A percentile compares a stretch with the other conserved stretches of the same genome.
These are phyloP conservation scores for Neonectria hederae DNA, from an alignment of 2,329 filamentous ascomycete genomes.

Conservation along the genomic window DNA sequence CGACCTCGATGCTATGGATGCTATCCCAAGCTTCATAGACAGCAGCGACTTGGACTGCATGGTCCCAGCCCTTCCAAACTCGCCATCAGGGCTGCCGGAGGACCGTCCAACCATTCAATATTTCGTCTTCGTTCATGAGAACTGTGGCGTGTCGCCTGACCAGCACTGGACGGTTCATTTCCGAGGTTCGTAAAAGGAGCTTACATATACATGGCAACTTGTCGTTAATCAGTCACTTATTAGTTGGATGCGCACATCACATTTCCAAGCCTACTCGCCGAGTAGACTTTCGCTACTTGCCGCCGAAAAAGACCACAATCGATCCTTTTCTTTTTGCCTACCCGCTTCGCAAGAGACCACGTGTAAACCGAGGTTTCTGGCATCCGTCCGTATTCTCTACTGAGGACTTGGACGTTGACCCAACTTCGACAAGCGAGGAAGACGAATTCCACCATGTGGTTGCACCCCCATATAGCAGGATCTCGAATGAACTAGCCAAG, in stretches of 20 bases:
- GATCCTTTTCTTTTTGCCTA: not conserved
- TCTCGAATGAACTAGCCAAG: not conserved
- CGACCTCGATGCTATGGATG: not conserved
- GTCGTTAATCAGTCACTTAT: not conserved
- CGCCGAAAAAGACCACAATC: not conserved
- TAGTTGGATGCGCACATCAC: not conserved
- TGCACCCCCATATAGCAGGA: not conserved
- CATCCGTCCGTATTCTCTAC: conserved; percentile 1
- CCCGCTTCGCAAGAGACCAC: not conserved
- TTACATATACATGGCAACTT: not conserved
- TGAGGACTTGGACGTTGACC: not conserved
- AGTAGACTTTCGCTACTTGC: not conserved
- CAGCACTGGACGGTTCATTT: not conserved
- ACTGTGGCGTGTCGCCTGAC: not conserved
- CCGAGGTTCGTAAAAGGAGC: not conserved
- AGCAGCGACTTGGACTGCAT: not conserved
- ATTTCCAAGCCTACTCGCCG: not conserved
- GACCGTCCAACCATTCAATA: conserved; percentile 7
- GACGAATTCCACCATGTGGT: not conserved
- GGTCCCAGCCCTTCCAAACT: conserved; percentile 5
- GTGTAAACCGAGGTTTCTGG: no score
- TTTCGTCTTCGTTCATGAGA: not conserved
- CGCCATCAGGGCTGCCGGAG: not conserved
- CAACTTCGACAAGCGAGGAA: not conserved
- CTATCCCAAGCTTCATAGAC: conserved; percentile 1